phyloP scores from a whole-genome alignment of 805 yeast species.

The Schwanniomyces polymorphus region DNA sequence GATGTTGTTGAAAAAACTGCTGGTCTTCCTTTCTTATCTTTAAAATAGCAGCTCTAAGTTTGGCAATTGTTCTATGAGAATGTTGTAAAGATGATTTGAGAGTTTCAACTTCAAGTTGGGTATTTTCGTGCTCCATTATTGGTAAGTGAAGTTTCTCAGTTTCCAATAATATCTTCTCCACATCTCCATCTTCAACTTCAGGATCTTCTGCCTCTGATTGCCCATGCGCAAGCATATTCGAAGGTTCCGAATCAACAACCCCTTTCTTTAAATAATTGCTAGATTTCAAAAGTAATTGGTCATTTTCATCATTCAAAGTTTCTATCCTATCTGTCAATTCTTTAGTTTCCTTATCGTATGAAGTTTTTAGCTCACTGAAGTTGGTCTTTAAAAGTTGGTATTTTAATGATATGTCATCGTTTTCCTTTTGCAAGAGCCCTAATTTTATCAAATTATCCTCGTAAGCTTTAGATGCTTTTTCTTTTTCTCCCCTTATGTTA shows the following conservation, averaged over 20 bases:
- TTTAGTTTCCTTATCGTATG: slow-evolving; percentile 42
- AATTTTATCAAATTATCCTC: slow-evolving; percentile 34
- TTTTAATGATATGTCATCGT: slow-evolving; percentile 47
- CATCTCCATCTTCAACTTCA: slow-evolving; percentile 37
- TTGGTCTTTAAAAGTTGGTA: slow-evolving; percentile 41
- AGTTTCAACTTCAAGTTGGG: slow-evolving; percentile 63
- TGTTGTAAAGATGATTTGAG: slow-evolving; percentile 61
- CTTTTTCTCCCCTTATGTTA: slow-evolving; percentile 39
- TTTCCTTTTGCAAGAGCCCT: slow-evolving; percentile 37
- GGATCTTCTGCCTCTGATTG: slow-evolving; percentile 7
- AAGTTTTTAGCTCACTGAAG: slow-evolving; percentile 31
- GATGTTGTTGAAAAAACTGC: background rate
- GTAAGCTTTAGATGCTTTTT: slow-evolving; percentile 30
- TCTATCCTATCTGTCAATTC: slow-evolving; percentile 53
- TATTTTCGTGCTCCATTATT: slow-evolving; percentile 35
- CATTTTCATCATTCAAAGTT: slow-evolving; percentile 70
- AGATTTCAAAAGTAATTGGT: slow-evolving; percentile 45
- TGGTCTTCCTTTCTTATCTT: slow-evolving; percentile 40
- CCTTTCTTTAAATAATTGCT: slow-evolving; percentile 5
- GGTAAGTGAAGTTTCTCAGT: slow-evolving; percentile 24
- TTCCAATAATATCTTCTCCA: slow-evolving; percentile 33
- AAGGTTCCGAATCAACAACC: background rate
- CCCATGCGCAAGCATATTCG: background rate
- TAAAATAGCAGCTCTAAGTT: slow-evolving; percentile 50
- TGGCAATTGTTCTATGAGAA: slow-evolving; percentile 64